phyloP scores from a whole-genome alignment of 2,329 filamentous ascomycete species.

The Claviceps pusilla region DNA sequence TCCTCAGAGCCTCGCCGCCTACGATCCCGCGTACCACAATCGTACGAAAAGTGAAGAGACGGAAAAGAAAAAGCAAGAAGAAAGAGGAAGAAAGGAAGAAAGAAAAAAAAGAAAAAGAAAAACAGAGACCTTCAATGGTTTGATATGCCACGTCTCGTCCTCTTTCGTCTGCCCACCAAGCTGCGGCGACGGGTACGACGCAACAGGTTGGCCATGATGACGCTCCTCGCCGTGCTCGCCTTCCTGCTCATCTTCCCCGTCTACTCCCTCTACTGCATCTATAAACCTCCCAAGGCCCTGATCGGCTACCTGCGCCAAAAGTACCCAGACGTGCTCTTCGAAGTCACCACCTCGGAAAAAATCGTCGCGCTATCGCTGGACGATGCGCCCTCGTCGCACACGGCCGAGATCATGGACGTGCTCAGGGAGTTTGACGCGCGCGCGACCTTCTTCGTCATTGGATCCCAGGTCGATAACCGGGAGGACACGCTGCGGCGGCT shows the following conservation, averaged over 20 bases:
- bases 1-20: background rate
- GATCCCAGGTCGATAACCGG: constrained; percentile 49
- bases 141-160: constrained; percentile 25
- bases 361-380: constrained; percentile 75
- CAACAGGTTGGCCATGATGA: constrained; percentile 41
- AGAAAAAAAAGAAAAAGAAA: background rate
- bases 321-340: constrained; percentile 70
- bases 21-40: background rate
- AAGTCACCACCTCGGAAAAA: constrained; percentile 42
- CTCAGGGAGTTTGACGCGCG: constrained; percentile 51
- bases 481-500: constrained; percentile 41
- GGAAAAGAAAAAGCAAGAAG: no score
- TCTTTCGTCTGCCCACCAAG: constrained; percentile 41
- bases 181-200: constrained; percentile 42
- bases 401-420: constrained; percentile 51
- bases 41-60: background rate
- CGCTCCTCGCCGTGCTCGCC: constrained; percentile 24
- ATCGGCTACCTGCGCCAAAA: constrained; percentile 54
- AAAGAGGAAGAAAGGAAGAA: background rate
- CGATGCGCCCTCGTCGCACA: constrained; percentile 65
- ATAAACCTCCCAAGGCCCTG: constrained; percentile 62
- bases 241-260: constrained; percentile 23
- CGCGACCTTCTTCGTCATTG: constrained; percentile 84
- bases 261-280: constrained; percentile 50
- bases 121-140: background rate